Evolutionary conservation across 202 grass and related monocot species (phyloP).

Genomic region (Hordeum pubiflorum): DNA sequence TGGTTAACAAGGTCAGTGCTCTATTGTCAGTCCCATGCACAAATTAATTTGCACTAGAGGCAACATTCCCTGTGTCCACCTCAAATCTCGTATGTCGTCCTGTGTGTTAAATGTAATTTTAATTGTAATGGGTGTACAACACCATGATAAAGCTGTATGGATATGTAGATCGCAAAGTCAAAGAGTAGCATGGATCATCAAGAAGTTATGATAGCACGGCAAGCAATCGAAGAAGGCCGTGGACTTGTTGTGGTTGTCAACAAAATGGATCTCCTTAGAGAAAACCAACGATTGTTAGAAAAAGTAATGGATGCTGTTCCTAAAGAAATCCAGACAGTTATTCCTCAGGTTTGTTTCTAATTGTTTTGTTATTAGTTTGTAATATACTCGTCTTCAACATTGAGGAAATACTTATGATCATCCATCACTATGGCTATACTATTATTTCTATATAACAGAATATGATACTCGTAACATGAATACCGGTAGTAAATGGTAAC

Average conservation of each 20-base stretch:
- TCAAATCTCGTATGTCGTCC: neutral
- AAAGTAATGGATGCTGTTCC: slow-evolving; percentile 75
- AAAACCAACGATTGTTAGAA: slow-evolving; percentile 46
- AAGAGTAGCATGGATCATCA: slow-evolving; percentile 82
- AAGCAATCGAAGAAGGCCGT: slow-evolving; percentile 94
- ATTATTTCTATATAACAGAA: neutral
- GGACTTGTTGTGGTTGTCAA: slow-evolving; percentile 88
- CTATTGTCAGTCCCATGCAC: slow-evolving; percentile 4
- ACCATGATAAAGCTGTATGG: slow-evolving; percentile 21
- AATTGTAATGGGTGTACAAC: neutral
- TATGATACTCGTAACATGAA: slow-evolving; percentile 10
- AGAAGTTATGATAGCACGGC: slow-evolving; percentile 82
- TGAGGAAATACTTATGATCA: neutral
- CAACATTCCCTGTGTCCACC: neutral
- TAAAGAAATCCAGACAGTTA: slow-evolving; percentile 83
- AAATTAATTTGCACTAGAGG: neutral
- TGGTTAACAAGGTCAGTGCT: slow-evolving; percentile 13
- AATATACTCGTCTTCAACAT: neutral
- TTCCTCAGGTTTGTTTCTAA: slow-evolving; percentile 63
- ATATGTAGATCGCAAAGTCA: slow-evolving; percentile 68
- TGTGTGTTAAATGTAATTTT: slow-evolving; percentile 18
- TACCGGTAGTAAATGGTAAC: neutral
- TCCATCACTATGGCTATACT: neutral
- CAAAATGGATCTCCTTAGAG: slow-evolving; percentile 96
- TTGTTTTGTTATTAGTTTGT: slow-evolving; percentile 18